Percentiles rank a stretch among this genome's conserved stretches.
Conservation (phyloP, 2,329 filamentous ascomycete species). For the Pseudogymnoascus sp. region DNA sequence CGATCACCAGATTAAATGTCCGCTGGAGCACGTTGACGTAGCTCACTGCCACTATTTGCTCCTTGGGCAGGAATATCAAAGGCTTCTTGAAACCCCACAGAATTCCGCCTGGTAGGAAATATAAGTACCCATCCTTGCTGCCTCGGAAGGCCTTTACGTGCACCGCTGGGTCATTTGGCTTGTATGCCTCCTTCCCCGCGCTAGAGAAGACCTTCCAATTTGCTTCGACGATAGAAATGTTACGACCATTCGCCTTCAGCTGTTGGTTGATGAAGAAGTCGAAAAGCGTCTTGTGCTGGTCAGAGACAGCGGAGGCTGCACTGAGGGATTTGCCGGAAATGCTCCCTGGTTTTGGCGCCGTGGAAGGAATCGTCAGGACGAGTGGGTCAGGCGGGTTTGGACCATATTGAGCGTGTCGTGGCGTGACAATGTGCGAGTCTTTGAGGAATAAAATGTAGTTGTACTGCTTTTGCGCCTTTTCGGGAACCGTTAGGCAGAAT, state of each 20-base stretch:
- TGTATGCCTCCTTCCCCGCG: constrained; percentile 45
- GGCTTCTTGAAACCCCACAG: constrained; percentile 66
- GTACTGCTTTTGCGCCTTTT: constrained; percentile 55
- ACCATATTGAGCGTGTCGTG: constrained; percentile 35
- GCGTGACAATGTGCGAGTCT: constrained; percentile 41
- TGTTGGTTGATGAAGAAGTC: constrained; percentile 50
- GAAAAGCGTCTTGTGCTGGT: constrained; percentile 50
- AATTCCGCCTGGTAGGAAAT: constrained; percentile 58
- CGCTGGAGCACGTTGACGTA: constrained; percentile 60
- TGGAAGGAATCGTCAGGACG: constrained; percentile 54
- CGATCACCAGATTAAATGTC: constrained; percentile 59
- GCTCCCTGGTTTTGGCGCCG: constrained; percentile 50
- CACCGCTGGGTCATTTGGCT: constrained; percentile 52
- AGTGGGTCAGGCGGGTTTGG: constrained; percentile 43
- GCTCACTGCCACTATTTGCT: constrained; percentile 52
- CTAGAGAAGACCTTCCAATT: constrained; percentile 51
- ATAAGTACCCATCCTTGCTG: constrained; percentile 59
- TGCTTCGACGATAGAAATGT: constrained; percentile 40
- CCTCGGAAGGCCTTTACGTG: constrained; percentile 59
- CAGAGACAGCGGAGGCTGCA: constrained; percentile 45
- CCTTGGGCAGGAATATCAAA: constrained; percentile 53
- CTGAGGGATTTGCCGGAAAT: constrained; percentile 42
- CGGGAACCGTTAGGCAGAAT: constrained; percentile 57
- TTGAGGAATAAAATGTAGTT: constrained; percentile 57
- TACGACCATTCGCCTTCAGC: constrained; percentile 40